These are phyloP conservation scores for Pneumocystis carinii DNA, from an alignment of 1,139 yeast species.

Conservation along the genomic window DNA sequence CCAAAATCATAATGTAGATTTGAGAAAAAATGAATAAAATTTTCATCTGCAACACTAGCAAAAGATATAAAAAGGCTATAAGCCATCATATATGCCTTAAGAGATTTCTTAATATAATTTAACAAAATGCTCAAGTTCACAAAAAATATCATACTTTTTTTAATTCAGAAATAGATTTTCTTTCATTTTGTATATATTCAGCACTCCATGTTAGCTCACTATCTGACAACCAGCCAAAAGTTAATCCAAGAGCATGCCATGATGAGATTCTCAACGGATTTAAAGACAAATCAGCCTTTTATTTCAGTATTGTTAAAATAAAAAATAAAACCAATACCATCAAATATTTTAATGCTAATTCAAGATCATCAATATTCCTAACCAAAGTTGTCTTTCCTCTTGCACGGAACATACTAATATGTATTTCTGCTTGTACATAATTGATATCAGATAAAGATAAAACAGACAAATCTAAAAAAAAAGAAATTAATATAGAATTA, in stretches of 20 bases:
- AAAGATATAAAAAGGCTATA: conserved; percentile 33
- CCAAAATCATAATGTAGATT: conserved; percentile 45
- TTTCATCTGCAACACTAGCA: not conserved
- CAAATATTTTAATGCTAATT: conserved; percentile 52
- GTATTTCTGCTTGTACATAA: conserved; percentile 5
- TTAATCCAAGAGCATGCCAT: conserved; percentile 75
- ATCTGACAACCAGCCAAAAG: conserved; percentile 65
- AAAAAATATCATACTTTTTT: conserved; percentile 20
- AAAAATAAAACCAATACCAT: conserved; percentile 21
- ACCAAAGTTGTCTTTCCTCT: conserved; percentile 35
- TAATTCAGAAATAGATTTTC: conserved; percentile 40
- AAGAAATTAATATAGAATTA: conserved; percentile 54
- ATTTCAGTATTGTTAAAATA: not conserved
- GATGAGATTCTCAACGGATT: conserved; percentile 61
- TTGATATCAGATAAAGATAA: not conserved
- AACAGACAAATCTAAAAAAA: conserved; percentile 18
- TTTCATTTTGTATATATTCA: conserved; percentile 57
- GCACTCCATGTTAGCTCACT: conserved; percentile 86
- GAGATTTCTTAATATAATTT: conserved; percentile 29
- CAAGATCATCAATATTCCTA: conserved; percentile 67
- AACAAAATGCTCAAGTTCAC: not conserved
- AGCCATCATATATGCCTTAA: conserved; percentile 66
- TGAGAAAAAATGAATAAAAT: conserved; percentile 20
- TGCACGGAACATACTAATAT: conserved; percentile 5
- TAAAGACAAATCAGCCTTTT: conserved; percentile 40